Conservation (phyloP, 1,284 basidiomycete genomes). For the Marasmius sp. region DNA sequence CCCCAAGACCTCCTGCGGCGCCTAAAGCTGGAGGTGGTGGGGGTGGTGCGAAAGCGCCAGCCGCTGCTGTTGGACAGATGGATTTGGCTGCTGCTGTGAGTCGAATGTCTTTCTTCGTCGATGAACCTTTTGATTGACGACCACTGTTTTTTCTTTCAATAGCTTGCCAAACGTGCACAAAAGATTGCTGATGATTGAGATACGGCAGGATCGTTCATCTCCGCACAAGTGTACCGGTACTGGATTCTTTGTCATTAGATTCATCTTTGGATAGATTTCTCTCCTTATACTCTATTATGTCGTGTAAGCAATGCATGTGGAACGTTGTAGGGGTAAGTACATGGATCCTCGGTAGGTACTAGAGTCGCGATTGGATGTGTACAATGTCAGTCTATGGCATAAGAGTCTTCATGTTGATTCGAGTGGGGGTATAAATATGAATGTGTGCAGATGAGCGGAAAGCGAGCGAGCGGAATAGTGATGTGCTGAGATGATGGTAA, state of each 20-base stretch:
- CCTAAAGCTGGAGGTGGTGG: constrained; percentile 46
- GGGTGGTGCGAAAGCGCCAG: constrained; percentile 34
- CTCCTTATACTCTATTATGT: too few relatives aligned
- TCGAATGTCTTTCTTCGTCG: constrained; percentile 17
- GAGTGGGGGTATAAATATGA: background rate
- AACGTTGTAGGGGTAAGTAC: background rate
- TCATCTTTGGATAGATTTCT: too few relatives aligned
- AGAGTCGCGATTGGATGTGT: background rate
- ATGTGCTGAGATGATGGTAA: background rate
- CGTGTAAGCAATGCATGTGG: background rate
- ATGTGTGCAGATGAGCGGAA: background rate
- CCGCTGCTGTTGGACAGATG: constrained; percentile 61
- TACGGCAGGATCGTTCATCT: background rate
- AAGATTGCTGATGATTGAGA: constrained; percentile 44
- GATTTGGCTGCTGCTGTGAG: constrained; percentile 81
- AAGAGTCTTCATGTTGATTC: background rate
- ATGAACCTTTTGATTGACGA: constrained; percentile 9
- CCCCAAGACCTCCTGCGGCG: constrained; percentile 50
- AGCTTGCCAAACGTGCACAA: constrained; percentile 76
- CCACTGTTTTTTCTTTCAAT: background rate
- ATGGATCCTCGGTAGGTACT: background rate
- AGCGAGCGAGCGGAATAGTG: background rate
- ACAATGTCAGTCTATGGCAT: background rate
- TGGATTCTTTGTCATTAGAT: too few relatives aligned
- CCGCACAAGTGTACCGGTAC: background rate